Percentiles rank a stretch among this genome's conserved stretches.
Conservation (phyloP, 1,139 yeast genomes). For the Taphrina betulina region DNA sequence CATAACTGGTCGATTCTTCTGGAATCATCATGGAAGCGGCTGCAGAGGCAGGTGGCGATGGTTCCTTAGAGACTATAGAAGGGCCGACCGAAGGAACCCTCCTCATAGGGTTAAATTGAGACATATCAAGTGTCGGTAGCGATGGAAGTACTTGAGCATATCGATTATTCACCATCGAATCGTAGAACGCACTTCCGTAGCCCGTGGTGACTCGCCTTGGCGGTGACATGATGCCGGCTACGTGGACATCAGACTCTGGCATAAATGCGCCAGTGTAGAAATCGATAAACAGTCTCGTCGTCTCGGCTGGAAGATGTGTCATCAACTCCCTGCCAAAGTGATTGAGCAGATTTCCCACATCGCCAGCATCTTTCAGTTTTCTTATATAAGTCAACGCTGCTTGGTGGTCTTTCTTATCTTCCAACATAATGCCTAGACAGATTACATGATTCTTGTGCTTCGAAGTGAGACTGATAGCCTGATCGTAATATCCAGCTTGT, state of each 20-base stretch:
- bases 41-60: not conserved
- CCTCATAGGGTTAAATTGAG: conserved; percentile 21
- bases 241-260: conserved; percentile 45
- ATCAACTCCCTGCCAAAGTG: conserved; percentile 67
- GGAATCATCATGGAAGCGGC: not conserved
- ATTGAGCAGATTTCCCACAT: conserved; percentile 66
- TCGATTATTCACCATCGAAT: conserved; percentile 26
- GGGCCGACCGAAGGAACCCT: conserved; percentile 5
- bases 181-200: conserved; percentile 33
- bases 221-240: conserved; percentile 6
- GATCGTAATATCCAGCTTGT: conserved; percentile 68
- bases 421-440: conserved; percentile 73
- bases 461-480: conserved; percentile 70
- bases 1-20: conserved; percentile 32
- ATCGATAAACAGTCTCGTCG: conserved; percentile 76
- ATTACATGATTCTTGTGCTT: conserved; percentile 70
- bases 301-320: conserved; percentile 70
- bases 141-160: conserved; percentile 23
- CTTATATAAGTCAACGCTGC: conserved; percentile 67
- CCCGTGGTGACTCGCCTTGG: conserved; percentile 28
- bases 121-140: conserved; percentile 23
- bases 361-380: conserved; percentile 66
- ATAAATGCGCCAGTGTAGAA: conserved; percentile 82
- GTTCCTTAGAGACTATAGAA: not conserved
- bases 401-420: conserved; percentile 63